Evolutionary conservation across 768 basidiomycete genomes (phyloP).

Genomic region (Amylocystis lapponica): DNA sequence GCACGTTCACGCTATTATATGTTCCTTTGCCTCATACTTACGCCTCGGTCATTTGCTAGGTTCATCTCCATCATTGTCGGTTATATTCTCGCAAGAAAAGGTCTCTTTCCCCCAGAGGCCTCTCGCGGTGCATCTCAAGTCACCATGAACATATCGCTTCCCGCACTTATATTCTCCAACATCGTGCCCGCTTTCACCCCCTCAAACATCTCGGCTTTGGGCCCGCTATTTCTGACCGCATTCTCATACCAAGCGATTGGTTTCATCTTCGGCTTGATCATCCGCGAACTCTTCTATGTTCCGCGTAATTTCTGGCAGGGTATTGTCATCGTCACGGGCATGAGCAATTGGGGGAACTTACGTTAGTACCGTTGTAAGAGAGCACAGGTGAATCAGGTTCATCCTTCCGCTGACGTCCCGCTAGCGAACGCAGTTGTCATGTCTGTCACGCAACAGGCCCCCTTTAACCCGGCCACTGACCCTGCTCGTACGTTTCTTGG

Average conservation of each 20-base stretch:
- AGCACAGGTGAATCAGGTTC: background rate
- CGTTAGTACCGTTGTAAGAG: constrained; percentile 20
- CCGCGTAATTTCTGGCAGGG: constrained; percentile 44
- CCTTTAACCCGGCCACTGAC: constrained; percentile 37
- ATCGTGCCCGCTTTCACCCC: constrained; percentile 43
- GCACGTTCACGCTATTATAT: constrained; percentile 8
- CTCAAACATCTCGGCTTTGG: constrained; percentile 39
- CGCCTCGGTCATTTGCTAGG: constrained; percentile 9
- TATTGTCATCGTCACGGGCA: constrained; percentile 33
- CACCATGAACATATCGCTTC: constrained; percentile 41
- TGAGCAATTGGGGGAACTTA: constrained; percentile 47
- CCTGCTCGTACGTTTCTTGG: constrained; percentile 26
- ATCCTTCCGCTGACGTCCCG: background rate
- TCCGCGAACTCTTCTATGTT: constrained; percentile 42
- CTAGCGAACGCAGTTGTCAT: constrained; percentile 41
- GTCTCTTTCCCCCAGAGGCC: constrained; percentile 33
- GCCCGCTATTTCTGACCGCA: constrained; percentile 38
- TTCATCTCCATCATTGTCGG: constrained; percentile 32
- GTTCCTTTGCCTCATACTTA: background rate
- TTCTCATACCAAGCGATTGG: constrained; percentile 32
- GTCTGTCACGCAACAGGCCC: constrained; percentile 34
- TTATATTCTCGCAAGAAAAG: constrained; percentile 30
- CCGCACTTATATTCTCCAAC: constrained; percentile 41
- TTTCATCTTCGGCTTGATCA: constrained; percentile 31
- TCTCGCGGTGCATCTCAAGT: constrained; percentile 36